phyloP scores from a whole-genome alignment of 1,284 basidiomycete genomes.

The Sporisorium sorghi region DNA sequence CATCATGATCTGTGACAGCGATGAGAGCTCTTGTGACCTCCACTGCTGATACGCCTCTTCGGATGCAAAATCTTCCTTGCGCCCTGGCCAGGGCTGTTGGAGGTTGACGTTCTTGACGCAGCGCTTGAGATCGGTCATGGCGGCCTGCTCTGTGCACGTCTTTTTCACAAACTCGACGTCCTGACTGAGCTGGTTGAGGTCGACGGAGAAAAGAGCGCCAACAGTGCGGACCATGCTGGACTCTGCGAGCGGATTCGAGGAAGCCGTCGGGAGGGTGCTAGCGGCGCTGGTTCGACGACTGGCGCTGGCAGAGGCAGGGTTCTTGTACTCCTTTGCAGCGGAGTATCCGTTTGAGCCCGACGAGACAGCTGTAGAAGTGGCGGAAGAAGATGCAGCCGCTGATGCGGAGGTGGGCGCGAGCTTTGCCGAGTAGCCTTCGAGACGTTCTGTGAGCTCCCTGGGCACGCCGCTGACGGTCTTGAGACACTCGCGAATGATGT shows the following conservation, averaged over 20 bases:
- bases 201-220: slow-evolving; percentile 80
- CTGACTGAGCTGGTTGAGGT: slow-evolving; percentile 77
- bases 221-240: slow-evolving; percentile 73
- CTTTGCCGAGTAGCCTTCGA: slow-evolving; percentile 86
- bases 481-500: slow-evolving; percentile 84
- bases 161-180: slow-evolving; percentile 80
- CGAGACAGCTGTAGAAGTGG: slow-evolving; percentile 12
- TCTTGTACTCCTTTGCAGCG: slow-evolving; percentile 27
- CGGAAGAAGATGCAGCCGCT: slow-evolving; percentile 5
- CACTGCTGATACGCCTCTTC: slow-evolving; percentile 83
- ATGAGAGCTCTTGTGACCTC: slow-evolving; percentile 83
- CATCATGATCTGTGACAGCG: slow-evolving; percentile 87
- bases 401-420: slow-evolving; percentile 70
- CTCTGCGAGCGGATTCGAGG: slow-evolving; percentile 32
- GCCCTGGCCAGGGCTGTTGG: slow-evolving; percentile 83
- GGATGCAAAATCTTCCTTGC: slow-evolving; percentile 86
- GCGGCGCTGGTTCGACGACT: slow-evolving; percentile 49
- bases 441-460: slow-evolving; percentile 80
- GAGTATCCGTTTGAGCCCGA: slow-evolving; percentile 28
- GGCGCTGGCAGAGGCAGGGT: slow-evolving; percentile 19
- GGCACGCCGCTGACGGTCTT: slow-evolving; percentile 71
- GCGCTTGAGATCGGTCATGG: slow-evolving; percentile 74
- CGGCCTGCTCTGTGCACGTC: slow-evolving; percentile 77
- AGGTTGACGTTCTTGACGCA: slow-evolving; percentile 91
- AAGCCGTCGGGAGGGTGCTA: slow-evolving; percentile 21